Evolutionary conservation across 176 grass and related monocot species (phyloP).

Genomic region (Aegilops umbellulata): DNA sequence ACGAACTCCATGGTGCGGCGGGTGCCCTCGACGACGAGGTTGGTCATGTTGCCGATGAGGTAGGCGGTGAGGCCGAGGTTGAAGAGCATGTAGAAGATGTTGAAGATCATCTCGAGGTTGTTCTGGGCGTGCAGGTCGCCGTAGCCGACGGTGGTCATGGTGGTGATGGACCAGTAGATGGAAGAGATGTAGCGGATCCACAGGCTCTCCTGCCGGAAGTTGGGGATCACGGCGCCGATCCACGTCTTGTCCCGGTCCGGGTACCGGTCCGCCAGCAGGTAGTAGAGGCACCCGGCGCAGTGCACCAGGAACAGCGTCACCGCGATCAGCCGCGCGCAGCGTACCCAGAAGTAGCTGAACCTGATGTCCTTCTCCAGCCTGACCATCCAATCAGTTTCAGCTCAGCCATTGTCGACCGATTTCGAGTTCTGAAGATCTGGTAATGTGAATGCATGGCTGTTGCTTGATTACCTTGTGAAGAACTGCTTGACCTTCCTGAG

Average conservation of each 20-base stretch:
- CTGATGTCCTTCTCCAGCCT: constrained; percentile 97
- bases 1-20: constrained; percentile 99
- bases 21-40: constrained; percentile 96
- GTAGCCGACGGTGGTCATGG: constrained; percentile 98
- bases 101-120: constrained; percentile 94
- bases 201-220: constrained; percentile 78
- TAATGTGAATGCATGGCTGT: too few species aligned
- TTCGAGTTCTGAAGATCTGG: too few species aligned
- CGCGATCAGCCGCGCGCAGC: constrained; percentile 58
- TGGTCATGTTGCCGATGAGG: constrained; percentile 99
- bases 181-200: constrained; percentile 85
- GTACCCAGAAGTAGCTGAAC: constrained; percentile 98
- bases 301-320: constrained; percentile 93
- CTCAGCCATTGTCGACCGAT: not conserved
- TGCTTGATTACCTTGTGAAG: constrained; percentile 70
- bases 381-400: not conserved
- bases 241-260: constrained; percentile 80
- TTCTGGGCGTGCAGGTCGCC: constrained; percentile 93
- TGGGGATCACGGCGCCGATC: constrained; percentile 83
- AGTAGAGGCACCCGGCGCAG: constrained; percentile 82
- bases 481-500: constrained; percentile 87
- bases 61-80: constrained; percentile 91
- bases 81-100: constrained; percentile 99
- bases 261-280: constrained; percentile 80
- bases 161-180: constrained; percentile 96